Base-by-base conservation (phyloP, 192 early-diverging fungal genomes). In the Thamnidium elegans region DNA sequence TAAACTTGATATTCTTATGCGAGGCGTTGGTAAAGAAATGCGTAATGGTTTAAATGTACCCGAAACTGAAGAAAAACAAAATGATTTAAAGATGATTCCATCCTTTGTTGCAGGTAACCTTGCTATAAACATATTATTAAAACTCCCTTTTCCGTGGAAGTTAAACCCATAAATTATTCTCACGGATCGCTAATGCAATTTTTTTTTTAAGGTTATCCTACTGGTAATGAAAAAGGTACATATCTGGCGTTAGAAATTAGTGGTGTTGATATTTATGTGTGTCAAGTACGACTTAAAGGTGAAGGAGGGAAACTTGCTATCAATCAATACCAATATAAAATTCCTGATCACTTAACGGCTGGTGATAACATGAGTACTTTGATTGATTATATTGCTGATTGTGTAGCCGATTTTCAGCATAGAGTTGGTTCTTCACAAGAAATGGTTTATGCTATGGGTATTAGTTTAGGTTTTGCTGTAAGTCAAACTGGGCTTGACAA, bases 231-330 rank as follows among this genome's bases (percentile, higher is more conserved):
- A 68, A 82, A 79, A 42, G 96, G 96, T 34, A 84, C 85, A 6
- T 92, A 83, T 73, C 84, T 98, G 39, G 94, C 96, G 15, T 73
- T 98, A 43, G 96, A 98, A 67, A 82, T 98, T 39, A 92, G 94
- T 42, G 94, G 96, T 19, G 90, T 92, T 55, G 95, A 98, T 78
- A 84, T 98, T n/a, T 71, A 76, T 21, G 92, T 97, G 4, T 96
- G 94, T 79, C 81, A 90, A 70, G 88, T 96, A 3, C 82, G 74
- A 45, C 84, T 98, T 44, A 86, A 85, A 63, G 92, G 93, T 42
- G 79, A 86, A 50, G 86, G 78, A 83, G 94, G 69, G 19, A 71
- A 81, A 34, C 79, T 89, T 46, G 81, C 82, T 34, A 82, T 92
- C 72, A 84, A 86, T 62, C 93, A 96, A 71, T 83, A 92, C 68